These are phyloP conservation scores for Annona cherimola DNA, from an alignment of 164 flowering plant species.

Conservation along the genomic window DNA sequence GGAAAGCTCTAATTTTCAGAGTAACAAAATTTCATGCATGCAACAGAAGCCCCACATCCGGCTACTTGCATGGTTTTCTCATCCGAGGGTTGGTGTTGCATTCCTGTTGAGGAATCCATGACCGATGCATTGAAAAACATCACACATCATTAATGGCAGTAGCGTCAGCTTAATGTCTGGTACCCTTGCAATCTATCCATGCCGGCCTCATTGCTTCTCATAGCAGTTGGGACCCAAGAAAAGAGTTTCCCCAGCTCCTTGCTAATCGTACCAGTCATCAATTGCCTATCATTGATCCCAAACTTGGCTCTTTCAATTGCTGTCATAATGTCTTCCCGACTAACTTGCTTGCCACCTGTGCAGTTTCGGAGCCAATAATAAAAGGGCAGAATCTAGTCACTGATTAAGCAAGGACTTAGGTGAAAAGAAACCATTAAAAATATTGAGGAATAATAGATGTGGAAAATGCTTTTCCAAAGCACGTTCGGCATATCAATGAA, in stretches of 20 bases:
- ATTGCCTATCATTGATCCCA: constrained; percentile 62
- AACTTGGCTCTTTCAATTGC: constrained; percentile 92
- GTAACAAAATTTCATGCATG: background rate
- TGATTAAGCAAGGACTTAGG: background rate
- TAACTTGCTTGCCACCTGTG: constrained; percentile 67
- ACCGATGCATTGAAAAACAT: background rate
- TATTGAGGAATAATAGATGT: background rate
- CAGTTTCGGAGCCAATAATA: background rate
- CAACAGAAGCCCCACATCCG: background rate
- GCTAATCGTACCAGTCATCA: constrained; percentile 33
- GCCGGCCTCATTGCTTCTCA: constrained; percentile 39
- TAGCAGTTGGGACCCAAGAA: constrained; percentile 82
- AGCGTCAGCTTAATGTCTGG: constrained; percentile 67
- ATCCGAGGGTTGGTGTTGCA: background rate
- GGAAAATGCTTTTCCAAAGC: background rate
- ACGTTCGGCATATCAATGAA: background rate
- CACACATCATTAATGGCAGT: background rate
- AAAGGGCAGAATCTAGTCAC: background rate
- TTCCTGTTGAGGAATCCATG: background rate
- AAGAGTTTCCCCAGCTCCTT: constrained; percentile 73
- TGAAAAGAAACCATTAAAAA: background rate
- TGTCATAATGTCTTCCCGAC: constrained; percentile 88
- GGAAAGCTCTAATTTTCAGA: no score
- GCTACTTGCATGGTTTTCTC: background rate
- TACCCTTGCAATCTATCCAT: constrained; percentile 59